phyloP scores from a whole-genome alignment of 1,139 yeast species.

The Taphrina communis region DNA sequence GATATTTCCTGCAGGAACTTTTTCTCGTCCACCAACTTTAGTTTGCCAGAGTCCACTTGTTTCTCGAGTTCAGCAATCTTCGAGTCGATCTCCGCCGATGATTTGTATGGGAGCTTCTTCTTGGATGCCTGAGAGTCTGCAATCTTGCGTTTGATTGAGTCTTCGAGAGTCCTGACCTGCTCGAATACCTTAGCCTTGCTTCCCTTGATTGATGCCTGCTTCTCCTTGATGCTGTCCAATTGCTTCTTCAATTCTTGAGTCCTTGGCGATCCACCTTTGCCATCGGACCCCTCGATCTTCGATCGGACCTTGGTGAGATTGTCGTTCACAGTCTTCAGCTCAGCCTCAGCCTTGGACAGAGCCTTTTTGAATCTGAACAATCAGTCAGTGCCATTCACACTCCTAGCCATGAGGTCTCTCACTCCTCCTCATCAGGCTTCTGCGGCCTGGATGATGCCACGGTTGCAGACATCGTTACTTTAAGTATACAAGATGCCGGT shows the following conservation, averaged over 20 bases:
- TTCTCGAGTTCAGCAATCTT: constrained; percentile 73
- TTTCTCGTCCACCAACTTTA: constrained; percentile 92
- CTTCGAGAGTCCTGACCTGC: constrained; percentile 74
- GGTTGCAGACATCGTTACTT: constrained; percentile 13
- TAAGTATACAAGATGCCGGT: constrained; percentile 1
- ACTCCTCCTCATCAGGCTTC: constrained; percentile 34
- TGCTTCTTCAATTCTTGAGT: constrained; percentile 40
- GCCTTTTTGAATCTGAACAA: constrained; percentile 23
- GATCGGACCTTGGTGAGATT: constrained; percentile 53
- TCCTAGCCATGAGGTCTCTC: neutral
- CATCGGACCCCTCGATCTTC: constrained; percentile 38
- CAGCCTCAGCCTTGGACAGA: constrained; percentile 36
- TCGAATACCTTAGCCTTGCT: constrained; percentile 67
- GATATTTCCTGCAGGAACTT: constrained; percentile 83
- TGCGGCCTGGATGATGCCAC: constrained; percentile 24
- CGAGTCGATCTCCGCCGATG: constrained; percentile 76
- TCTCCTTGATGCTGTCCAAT: constrained; percentile 57
- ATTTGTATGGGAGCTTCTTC: constrained; percentile 71
- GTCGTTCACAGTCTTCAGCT: constrained; percentile 34
- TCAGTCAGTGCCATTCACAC: neutral
- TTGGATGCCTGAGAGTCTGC: constrained; percentile 74
- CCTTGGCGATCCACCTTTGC: constrained; percentile 34
- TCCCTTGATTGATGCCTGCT: constrained; percentile 46
- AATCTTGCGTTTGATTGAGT: constrained; percentile 73
- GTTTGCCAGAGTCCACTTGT: constrained; percentile 75